phyloP scores from a whole-genome alignment of 306 rosid genomes.

The Cucumis melo region DNA sequence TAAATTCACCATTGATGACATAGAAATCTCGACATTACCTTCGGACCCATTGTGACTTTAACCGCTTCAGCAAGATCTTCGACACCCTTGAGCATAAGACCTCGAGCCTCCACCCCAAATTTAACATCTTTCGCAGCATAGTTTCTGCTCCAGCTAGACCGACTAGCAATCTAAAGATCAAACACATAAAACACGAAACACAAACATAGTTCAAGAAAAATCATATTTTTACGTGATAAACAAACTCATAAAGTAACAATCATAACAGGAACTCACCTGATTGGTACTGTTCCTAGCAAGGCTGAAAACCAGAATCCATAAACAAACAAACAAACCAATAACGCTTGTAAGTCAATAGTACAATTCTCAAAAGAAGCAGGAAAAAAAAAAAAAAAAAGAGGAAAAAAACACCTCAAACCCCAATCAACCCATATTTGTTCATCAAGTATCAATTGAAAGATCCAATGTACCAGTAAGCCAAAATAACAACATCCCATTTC shows the following conservation, averaged over 20 bases:
- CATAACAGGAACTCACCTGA: constrained; percentile 34
- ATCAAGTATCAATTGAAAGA: neutral
- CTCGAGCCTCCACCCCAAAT: constrained; percentile 94
- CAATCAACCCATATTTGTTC: neutral
- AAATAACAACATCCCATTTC: neutral
- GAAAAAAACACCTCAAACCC: too few relatives aligned
- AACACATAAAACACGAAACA: neutral
- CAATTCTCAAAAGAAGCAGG: neutral
- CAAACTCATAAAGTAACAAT: neutral
- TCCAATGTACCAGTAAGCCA: neutral
- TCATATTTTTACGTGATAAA: neutral
- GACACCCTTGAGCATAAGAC: constrained; percentile 86
- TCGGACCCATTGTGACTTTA: constrained; percentile 95
- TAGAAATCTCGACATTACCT: constrained; percentile 24
- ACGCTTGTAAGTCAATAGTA: neutral
- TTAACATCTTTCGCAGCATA: constrained; percentile 82
- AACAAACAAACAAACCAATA: neutral
- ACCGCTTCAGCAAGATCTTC: constrained; percentile 95
- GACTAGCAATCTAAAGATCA: constrained; percentile 42
- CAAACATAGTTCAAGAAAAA: neutral
- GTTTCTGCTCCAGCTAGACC: constrained; percentile 59
- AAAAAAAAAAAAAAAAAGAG: too few relatives aligned
- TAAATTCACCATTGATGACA: neutral
- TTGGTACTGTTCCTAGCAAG: constrained; percentile 46
- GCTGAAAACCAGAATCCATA: constrained; percentile 24